Conservation (phyloP, 306 rosid species). For the Cyamopsis tetragonoloba region DNA sequence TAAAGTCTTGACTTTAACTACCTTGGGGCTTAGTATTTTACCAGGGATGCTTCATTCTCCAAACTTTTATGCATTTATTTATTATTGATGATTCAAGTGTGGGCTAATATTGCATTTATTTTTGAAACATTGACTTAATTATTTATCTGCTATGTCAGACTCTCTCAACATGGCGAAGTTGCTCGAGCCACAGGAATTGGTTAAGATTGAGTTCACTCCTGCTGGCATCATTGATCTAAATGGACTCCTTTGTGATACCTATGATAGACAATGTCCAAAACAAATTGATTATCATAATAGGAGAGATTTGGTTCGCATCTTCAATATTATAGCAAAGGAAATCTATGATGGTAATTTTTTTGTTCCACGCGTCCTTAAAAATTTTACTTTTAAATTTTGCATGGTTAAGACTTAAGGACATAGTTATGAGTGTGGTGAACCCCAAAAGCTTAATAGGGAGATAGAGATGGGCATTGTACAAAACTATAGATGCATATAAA, state of each 20-base stretch:
- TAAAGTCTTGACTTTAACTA: too few relatives aligned
- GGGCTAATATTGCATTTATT: neutral
- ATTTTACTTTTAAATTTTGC: neutral
- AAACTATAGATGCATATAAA: too few relatives aligned
- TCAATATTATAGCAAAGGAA: slow-evolving; percentile 40
- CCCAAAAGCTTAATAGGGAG: too few relatives aligned
- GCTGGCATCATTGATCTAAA: slow-evolving; percentile 15
- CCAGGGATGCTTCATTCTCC: neutral
- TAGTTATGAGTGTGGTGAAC: too few relatives aligned
- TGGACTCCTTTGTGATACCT: slow-evolving; percentile 35
- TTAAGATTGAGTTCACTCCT: slow-evolving; percentile 22
- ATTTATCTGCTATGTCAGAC: slow-evolving; percentile 21
- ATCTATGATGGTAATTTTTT: slow-evolving; percentile 39
- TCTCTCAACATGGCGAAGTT: slow-evolving; percentile 16
- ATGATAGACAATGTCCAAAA: slow-evolving; percentile 26
- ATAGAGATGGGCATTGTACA: too few relatives aligned
- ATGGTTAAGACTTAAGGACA: too few relatives aligned
- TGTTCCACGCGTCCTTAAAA: neutral
- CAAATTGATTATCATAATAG: slow-evolving; percentile 40
- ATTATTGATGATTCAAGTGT: neutral
- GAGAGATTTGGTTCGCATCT: slow-evolving; percentile 39
- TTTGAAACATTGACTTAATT: slow-evolving; percentile 13
- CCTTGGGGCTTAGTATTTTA: too few relatives aligned
- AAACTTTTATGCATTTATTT: neutral
- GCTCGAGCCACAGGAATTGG: slow-evolving; percentile 24